Base-by-base conservation (phyloP, 352 stramenopile genomes). In the Hyaloperonospora brassicae region DNA sequence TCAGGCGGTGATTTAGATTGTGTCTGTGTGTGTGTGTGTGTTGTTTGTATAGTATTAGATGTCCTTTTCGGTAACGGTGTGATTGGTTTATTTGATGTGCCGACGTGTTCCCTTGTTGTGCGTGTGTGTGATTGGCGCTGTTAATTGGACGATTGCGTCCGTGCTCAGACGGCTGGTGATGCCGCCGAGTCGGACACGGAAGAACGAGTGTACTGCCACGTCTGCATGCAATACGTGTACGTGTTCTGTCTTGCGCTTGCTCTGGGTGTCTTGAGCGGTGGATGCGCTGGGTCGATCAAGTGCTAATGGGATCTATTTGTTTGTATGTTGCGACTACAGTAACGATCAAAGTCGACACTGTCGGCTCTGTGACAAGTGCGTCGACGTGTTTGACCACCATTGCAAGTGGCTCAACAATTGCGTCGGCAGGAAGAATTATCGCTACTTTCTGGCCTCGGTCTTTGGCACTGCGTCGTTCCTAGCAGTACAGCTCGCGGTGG, bases 341-440 rank as follows among this genome's bases (percentile, higher is more conserved):
- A 83, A 92, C 63, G 87, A 92, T 52, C 67, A 90, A 50, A 91
- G 78, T 50, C 76, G 81, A 55, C 95, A 98, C 59, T 98, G 95
- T 66, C 93, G 94, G 17, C 87, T 97, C 43, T 98, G 95, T 55
- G 89, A 98, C 57, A 98, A 98, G 58, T 98, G 95, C 63, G 92
- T 98, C 14, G 77, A 83, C 41, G 76, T 90, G 30, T 98, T 98
- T 67, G 95, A 98, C 66, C 95, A 98, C 74, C 95, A 98, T 74
- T 98, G 95, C 76, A 97, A 96, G 58, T 97, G 89, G 93, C 84
- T 98, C 24, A 98, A 98, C 67, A 98, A 96, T 50, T 98, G 95
- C 62, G 81, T 98, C 10, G 93, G 93, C 44, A 76, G 73, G 51
- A 89, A 93, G 54, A 93, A 93, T 65, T 93, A 93, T 52, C 57